Evolutionary conservation across 495 filamentous ascomycete genomes (phyloP), one percentile per base, ranked within the genome.

Genomic region (Cryomyces antarcticus): DNA sequence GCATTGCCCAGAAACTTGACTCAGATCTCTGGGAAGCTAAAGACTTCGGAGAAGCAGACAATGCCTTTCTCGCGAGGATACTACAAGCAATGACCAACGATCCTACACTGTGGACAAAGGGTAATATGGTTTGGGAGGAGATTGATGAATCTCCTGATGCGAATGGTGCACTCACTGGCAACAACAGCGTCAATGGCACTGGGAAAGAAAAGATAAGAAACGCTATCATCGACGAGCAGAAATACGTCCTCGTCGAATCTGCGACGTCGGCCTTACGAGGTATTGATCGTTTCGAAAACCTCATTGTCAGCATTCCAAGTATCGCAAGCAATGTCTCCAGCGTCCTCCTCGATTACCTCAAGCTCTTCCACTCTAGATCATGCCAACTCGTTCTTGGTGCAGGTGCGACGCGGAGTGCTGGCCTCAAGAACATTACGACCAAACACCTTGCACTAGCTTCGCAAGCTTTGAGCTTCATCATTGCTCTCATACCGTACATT

Each of bases 381-480:
- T 85, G 76, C 13, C 89, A 99, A 50, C 72, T 96, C 41, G 93
- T 99, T 47, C 76, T 96, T 6, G 92, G 88, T 6, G 92, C 89
- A 7, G 89, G 89, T 1, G 89, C 89, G 1, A 95, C 83, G 2
- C 66, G 72, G 28, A 86, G 77, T n/a, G 92, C 86, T 4, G 89
- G 89, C 0, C 62, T 99, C 7, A 93, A 85, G 54, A 93, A 93
- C 49, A 99, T 99, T 52, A 95, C 84, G 2, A 92, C 89, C 0
- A 89, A 87, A 51, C 87, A 99, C 62, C 73, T 99, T 5, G 88
- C 89, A 0, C 71, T 96, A 28, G 86, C 92, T 6, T 86, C 81
- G 2, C 92, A 95, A 58, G 79, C 87, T 0, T 60, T 95, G 27
- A 79, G 80, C 43, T 94, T 99, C 53, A 77, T 96, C 34, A 79